A percentile compares a stretch with the other conserved stretches of the same genome.
Conservation (phyloP, 2,329 filamentous ascomycete genomes). For the Ceratocystis cacaofunesta region DNA sequence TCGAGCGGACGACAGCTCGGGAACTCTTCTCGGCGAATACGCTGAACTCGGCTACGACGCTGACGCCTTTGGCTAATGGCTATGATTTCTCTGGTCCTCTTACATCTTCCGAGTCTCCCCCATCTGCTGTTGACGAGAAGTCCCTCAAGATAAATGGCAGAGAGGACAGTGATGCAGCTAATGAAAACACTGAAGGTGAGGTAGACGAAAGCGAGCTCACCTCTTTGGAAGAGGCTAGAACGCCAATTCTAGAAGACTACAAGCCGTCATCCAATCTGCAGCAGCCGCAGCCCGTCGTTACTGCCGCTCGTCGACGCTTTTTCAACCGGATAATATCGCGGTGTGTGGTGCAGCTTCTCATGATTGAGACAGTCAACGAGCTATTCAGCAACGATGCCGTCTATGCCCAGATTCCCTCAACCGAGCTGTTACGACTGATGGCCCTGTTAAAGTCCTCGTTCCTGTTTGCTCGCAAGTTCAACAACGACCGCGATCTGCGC, state of each 20-base stretch:
- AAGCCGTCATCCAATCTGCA: conserved; percentile 61
- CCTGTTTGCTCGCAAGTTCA: conserved; percentile 93
- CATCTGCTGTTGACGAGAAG: conserved; percentile 33
- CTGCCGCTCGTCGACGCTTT: conserved; percentile 79
- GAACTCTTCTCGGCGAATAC: conserved; percentile 81
- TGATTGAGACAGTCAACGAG: conserved; percentile 99
- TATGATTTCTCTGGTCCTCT: conserved; percentile 34
- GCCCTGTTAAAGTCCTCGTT: conserved; percentile 87
- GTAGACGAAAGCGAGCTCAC: conserved; percentile 16
- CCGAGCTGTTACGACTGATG: conserved; percentile 85
- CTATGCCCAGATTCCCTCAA: conserved; percentile 80
- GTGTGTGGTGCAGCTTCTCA: conserved; percentile 90
- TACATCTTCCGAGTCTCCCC: conserved; percentile 24
- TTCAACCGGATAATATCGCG: conserved; percentile 99
- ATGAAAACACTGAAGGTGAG: conserved; percentile 19
- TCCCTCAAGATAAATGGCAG: conserved; percentile 46
- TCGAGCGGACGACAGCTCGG: conserved; percentile 84
- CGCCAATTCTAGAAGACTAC: conserved; percentile 59
- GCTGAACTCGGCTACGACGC: conserved; percentile 36
- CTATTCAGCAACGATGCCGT: conserved; percentile 95
- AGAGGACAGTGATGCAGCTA: conserved; percentile 25
- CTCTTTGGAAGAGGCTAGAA: conserved; percentile 1
- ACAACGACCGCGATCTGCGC: conserved; percentile 88
- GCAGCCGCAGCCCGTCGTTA: conserved; percentile 82
- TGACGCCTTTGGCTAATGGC: conserved; percentile 39